Base-by-base conservation (phyloP, 2,329 filamentous ascomycete genomes). In the Lasiodiplodia citricola region DNA sequence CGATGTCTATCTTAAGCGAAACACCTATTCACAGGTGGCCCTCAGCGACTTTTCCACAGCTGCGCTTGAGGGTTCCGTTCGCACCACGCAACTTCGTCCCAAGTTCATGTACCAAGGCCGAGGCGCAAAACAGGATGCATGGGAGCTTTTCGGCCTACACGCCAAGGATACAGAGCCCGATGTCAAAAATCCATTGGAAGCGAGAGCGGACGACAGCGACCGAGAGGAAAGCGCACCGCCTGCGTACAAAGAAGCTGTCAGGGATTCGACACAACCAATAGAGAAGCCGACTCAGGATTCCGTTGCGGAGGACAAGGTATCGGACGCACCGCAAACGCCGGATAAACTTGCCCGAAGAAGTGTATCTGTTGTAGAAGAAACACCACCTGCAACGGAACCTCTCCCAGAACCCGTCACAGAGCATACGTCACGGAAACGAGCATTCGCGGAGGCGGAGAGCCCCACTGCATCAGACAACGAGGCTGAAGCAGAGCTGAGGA, bases 1-100 rank as follows among this genome's bases (percentile, higher is more conserved):
- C 25, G 25, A 50, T 28, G 60, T 64, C 11, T 64, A 64, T 52
- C 60, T 64, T 31, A 64, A 64, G n/a, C 41, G 47, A 18, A 64
- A 54, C 7, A 64, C 60, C 13, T 64, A 64, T n/a, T 52, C 60
- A 11, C 60, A 64, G 47, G 31, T 64, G 3, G 60, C 60, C 4
- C 60, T 64, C 11, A 25, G 25, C 28, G 10, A 25, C 16, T 50
- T 64, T 3, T 13, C 28, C 18, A 25, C 47, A 10, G 44, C 60
- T 18, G 44, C 25, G 4, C 18, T 35, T 5, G 41, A 64, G 3
- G 18, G 44, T 14, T 21, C n/a, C n/a, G 60, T 28, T 6, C n/a
- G 31, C 11, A 64, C 47, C 13, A n/a, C 44, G 6, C 31, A 13
- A 14, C 47, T 64, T n/a, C 60, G 60, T 52, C 28, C 37, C 11